Evolutionary conservation across 2,329 filamentous ascomycete species (phyloP), one percentile per base, ranked within the genome.

Genomic region (Thielaviopsis musarum): DNA sequence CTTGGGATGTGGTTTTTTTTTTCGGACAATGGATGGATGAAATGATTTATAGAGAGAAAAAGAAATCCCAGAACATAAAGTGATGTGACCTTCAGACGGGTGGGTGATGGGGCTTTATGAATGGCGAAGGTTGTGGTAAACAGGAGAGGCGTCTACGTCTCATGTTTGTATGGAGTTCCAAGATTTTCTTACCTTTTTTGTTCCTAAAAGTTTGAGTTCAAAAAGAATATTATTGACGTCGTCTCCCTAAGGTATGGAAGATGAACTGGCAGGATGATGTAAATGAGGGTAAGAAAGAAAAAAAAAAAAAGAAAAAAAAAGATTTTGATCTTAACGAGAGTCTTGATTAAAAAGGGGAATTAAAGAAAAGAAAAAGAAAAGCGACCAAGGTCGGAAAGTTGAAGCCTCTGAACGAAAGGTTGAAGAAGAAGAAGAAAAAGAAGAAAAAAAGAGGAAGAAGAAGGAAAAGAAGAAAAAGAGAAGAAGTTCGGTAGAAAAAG

Each of bases 311-410:
- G 22, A 62, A 66, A 63, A 66, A 63, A 28, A 58, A 59, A 58
- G 60, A 60, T 60, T 51, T 61, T 63, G 60, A 65, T 65, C 67
- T 64, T 65, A 66, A 64, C 63, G 63, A 65, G 64, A 62, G 65
- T 66, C 54, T 64, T 65, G 63, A 61, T 64, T 64, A 64, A 60
- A 58, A 63, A 61, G 59, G 62, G 59, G 62, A 60, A 59, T 65
- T 62, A 62, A 60, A 65, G 60, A 64, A 64, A 65, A 64, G 65
- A 66, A 62, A 60, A 64, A 65, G 61, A 62, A 66, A 52, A 52
- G 22, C 30, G 59, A 64, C 65, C 66, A 59, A 52, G 52, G 53
- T 56, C 38, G 52, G 41, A 61, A 21, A 54, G 54, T 30, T 57
- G 59, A 57, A 57, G 51, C 55, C 55, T 60, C 55, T 57, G 52